Evolutionary conservation across 331 rosid genomes (phyloP).

Genomic region (Arachis monticola): DNA sequence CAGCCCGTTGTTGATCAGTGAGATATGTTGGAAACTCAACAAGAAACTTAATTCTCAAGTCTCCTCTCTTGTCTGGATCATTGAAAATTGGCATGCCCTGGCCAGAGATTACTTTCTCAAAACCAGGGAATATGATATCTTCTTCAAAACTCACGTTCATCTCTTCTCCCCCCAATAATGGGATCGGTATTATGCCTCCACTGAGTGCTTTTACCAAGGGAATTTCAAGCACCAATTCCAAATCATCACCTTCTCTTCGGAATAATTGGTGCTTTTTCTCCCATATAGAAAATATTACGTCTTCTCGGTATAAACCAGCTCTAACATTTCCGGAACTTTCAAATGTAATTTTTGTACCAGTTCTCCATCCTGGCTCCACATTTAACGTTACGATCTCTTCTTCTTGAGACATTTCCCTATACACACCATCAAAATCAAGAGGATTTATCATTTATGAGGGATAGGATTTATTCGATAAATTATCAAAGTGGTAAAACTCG

Average conservation of each 20-base stretch:
- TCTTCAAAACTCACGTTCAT: conserved; percentile 57
- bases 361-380: conserved; percentile 88
- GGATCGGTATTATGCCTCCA: conserved; percentile 63
- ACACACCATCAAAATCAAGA: no score
- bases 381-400: conserved; percentile 66
- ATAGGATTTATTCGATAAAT: no score
- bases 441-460: no score
- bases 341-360: conserved; percentile 82
- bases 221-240: conserved; percentile 61
- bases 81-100: conserved; percentile 73
- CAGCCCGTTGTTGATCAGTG: conserved; percentile 57
- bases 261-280: conserved; percentile 67
- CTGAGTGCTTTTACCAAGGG: conserved; percentile 73
- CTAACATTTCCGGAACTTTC: conserved; percentile 75
- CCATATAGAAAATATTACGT: conserved; percentile 52
- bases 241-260: conserved; percentile 78
- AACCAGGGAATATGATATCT: conserved; percentile 65
- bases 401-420: conserved; percentile 60
- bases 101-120: conserved; percentile 53
- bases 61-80: conserved; percentile 61
- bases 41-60: conserved; percentile 59
- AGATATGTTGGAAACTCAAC: conserved; percentile 71
- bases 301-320: conserved; percentile 55
- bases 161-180: conserved; percentile 65
- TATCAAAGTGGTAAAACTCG: no score